Evolutionary conservation across 1,139 yeast species (phyloP), one percentile per base, ranked within the genome.

Genomic region (Suhomyces bribrorum): DNA sequence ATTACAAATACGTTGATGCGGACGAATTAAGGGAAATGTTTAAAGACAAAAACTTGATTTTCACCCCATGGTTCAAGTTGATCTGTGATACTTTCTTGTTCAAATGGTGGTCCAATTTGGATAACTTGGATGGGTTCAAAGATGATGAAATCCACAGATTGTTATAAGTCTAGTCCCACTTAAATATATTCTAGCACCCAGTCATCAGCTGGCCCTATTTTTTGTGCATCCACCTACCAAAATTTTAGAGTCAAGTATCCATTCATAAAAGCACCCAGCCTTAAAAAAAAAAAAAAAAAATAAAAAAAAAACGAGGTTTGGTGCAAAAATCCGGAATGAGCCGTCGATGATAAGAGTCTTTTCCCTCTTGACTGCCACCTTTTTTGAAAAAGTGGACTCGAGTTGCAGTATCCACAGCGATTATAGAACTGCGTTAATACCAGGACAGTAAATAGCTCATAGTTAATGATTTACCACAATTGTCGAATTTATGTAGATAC

Each of bases 31-130:
- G 81, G 55, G 69, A 61, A 12, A 87, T 94, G 97, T 87, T 92
- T 60, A 55, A 73, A 24, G 88, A 89, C 56, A 54, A 66, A 13
- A 46, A 54, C 12, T 70, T 85, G 47, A 75, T 78, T 14, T 94
- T 92, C 64, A 92, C 99, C 5, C 98, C 98, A 8, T 92, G 99
- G 99, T 92, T 92, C 72, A 89, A 88, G 64, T 78, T 92, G 50
- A 92, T 92, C 52, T 94, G 98, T 61, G 89, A 92, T 57, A 81
- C 86, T 36, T 87, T 87, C 57, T 72, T 92, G 56, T 92, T 86
- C 69, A 75, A 86, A 49, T 92, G 99, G 99, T 92, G 99, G 99
- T 75, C 73, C 34, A 75, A 79, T 47, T 69, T 90, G 49, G 83
- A 79, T 54, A 66, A 75, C 45, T 69, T 81, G 48, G 68, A 69